Evolutionary conservation across 1,284 basidiomycete species (phyloP).

Genomic region (Hymenochaete sp.): DNA sequence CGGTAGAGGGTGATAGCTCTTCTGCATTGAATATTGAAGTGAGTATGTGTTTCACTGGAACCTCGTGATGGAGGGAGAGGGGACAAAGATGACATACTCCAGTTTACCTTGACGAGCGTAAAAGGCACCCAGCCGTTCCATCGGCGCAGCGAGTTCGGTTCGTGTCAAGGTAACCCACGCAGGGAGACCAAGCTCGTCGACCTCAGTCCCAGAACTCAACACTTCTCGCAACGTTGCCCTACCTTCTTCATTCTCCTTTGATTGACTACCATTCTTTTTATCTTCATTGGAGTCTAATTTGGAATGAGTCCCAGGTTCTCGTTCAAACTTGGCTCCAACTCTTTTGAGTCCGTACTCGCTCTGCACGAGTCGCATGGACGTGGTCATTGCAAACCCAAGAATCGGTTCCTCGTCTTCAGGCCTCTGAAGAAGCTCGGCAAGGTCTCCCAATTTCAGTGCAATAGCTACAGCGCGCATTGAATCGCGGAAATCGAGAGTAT

Average conservation of each 20-base stretch:
- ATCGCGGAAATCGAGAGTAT: slow-evolving; percentile 38
- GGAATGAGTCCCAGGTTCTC: neutral
- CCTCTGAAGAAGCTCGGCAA: slow-evolving; percentile 36
- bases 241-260: too few species aligned
- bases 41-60: neutral
- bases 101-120: slow-evolving; percentile 50
- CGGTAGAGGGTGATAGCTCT: slow-evolving; percentile 55
- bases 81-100: slow-evolving; percentile 39
- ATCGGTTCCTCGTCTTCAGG: slow-evolving; percentile 48
- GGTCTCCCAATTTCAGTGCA: slow-evolving; percentile 60
- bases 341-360: slow-evolving; percentile 7
- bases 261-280: slow-evolving; percentile 16
- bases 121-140: slow-evolving; percentile 58
- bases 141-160: slow-evolving; percentile 58
- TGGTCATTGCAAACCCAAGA: slow-evolving; percentile 56
- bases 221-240: slow-evolving; percentile 16
- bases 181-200: slow-evolving; percentile 48
- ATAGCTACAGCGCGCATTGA: slow-evolving; percentile 52
- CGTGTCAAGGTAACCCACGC: slow-evolving; percentile 42
- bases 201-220: slow-evolving; percentile 26
- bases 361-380: slow-evolving; percentile 37
- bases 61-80: slow-evolving; percentile 5
- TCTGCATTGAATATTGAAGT: slow-evolving; percentile 27
- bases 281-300: slow-evolving; percentile 8
- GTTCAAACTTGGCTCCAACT: too few species aligned